These are phyloP conservation scores for Fusarium sp. DNA, from an alignment of 2,329 filamentous ascomycete species.

Conservation along the genomic window DNA sequence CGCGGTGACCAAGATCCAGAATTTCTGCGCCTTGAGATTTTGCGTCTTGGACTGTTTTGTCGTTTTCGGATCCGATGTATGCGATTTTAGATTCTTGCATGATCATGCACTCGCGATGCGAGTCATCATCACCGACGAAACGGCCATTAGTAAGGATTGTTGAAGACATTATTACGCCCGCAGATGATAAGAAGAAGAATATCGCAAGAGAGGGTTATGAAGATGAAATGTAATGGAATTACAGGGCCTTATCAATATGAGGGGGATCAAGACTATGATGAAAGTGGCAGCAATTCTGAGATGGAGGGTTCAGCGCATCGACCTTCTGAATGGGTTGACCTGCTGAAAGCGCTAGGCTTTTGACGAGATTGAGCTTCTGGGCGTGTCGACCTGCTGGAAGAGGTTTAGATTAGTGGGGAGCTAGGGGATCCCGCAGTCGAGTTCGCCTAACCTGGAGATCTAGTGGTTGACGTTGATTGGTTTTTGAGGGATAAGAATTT, in stretches of 20 bases:
- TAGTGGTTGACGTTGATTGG: not conserved
- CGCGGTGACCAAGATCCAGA: conserved; percentile 45
- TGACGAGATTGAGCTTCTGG: accelerated
- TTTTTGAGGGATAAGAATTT: not conserved
- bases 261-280: not conserved
- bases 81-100: conserved; percentile 6
- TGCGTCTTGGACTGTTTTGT: not conserved
- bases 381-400: not conserved
- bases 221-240: not conserved
- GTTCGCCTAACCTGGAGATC: not conserved
- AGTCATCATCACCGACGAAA: not conserved
- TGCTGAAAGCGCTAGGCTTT: not conserved
- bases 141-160: not conserved
- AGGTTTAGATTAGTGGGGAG: accelerated
- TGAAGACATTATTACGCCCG: not conserved
- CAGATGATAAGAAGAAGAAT: not conserved
- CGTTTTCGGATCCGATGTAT: conserved; percentile 1
- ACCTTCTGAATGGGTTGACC: not conserved
- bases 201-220: accelerated
- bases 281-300: not conserved
- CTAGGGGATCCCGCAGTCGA: not conserved
- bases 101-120: conserved; percentile 11
- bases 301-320: not conserved
- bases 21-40: conserved; percentile 7
- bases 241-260: not conserved